Conservation (phyloP, 345 rosid genomes). For the Microcos paniculata region DNA sequence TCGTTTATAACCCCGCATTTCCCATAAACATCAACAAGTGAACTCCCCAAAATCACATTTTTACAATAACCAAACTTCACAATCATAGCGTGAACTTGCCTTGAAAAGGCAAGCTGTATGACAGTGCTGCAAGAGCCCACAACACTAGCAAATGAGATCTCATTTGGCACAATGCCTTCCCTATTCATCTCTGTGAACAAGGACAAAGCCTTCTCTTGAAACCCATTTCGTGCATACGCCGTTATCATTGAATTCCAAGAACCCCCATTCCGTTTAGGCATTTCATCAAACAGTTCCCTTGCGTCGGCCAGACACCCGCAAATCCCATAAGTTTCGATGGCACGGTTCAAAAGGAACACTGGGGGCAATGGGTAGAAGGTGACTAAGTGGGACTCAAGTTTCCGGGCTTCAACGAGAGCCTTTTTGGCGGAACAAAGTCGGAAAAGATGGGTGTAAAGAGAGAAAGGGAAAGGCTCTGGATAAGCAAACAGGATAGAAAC, state of each 20-base stretch:
- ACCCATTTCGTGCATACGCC: conserved; percentile 45
- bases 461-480: conserved; percentile 42
- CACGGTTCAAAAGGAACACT: conserved; percentile 58
- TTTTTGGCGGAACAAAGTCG: conserved; percentile 44
- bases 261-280: conserved; percentile 88
- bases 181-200: conserved; percentile 53
- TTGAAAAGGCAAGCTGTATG: conserved; percentile 39
- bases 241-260: conserved; percentile 85
- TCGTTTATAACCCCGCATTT: conserved; percentile 64
- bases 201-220: conserved; percentile 35
- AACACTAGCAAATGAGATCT: conserved; percentile 60
- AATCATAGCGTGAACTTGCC: conserved; percentile 66
- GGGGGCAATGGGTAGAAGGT: conserved; percentile 56
- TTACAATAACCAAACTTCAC: conserved; percentile 50
- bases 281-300: conserved; percentile 68
- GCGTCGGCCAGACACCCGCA: conserved; percentile 64
- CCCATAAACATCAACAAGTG: conserved; percentile 81
- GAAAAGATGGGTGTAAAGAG: conserved; percentile 67
- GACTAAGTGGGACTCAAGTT: conserved; percentile 65
- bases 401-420: conserved; percentile 66
- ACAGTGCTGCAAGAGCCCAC: conserved; percentile 50
- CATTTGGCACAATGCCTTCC: conserved; percentile 47
- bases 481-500: conserved; percentile 59
- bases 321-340: conserved; percentile 63
- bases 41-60: conserved; percentile 69